Base-by-base conservation (phyloP, 768 basidiomycete genomes). In the Collybia sordida region DNA sequence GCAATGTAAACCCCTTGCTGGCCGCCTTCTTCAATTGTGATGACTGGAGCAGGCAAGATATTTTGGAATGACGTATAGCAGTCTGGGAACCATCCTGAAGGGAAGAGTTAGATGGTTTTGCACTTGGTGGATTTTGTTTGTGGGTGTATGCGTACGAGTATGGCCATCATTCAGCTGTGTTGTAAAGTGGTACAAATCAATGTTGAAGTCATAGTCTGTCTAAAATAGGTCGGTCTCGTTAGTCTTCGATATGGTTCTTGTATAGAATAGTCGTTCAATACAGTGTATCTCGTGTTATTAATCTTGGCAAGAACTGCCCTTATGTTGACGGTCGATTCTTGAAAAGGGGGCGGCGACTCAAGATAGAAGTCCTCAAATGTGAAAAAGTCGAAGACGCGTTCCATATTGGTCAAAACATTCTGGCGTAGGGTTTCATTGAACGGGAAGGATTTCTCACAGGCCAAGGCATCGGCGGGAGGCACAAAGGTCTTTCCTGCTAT, bases 131-230 rank as follows among this genome's bases (percentile, higher is more conserved):
- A 25, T 15, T 6, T 38, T 19, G 36, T 5, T 27, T 39, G 28
- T 18, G 17, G 50, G 51, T 8, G 34, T 19, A 15, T 24, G 60
- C 73, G 23, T 63, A 80, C 83, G 73, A 11, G 85, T 86, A 58
- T 85, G 85, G 5, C 84, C 84, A 58, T 85, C 83, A 57, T 86
- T 85, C 39, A 86, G 55, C 42, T 73, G 73, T 15, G 72, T 80
- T 0, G 74, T 76, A 51, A 82, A 77, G 46, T 81, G 70, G 52
- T 78, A 84, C 15, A 86, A 57, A 35, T 74, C 83, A 40, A 67
- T 69, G 57, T 78, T 84, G 65, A 86, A 85, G 58, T 83, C 83
- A 52, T 82, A 86, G 54, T 86, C 83, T 6, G 82, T 82, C 80
- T 86, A 46, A 4, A 21, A 40, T n/a, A n/a, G 42, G 15, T 22